phyloP scores from a whole-genome alignment of 805 yeast genomes.

The Ogataea corticis region DNA sequence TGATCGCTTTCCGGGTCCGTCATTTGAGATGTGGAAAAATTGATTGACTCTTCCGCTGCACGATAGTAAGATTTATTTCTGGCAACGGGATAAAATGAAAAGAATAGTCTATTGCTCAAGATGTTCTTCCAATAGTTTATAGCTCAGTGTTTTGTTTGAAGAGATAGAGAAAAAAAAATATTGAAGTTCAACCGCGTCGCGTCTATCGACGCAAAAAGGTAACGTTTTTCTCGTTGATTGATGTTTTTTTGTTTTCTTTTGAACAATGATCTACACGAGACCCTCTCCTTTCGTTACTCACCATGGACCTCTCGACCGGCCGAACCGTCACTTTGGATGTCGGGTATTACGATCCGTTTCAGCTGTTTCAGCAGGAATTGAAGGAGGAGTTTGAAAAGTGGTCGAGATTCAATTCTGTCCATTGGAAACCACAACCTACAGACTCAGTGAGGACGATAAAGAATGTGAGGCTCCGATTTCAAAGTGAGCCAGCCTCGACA shows the following conservation, averaged over 20 bases:
- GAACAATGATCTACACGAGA: too few relatives aligned
- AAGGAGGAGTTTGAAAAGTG: conserved; percentile 43
- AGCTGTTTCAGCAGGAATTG: conserved; percentile 47
- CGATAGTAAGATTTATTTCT: not conserved
- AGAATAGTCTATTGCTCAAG: too few relatives aligned
- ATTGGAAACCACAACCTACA: conserved; percentile 57
- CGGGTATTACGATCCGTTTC: conserved; percentile 78
- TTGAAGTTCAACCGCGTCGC: conserved; percentile 2
- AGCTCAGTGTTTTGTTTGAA: not conserved
- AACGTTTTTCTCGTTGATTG: not conserved
- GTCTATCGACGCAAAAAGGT: not conserved
- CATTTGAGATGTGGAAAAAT: not conserved
- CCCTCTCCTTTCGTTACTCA: too few relatives aligned
- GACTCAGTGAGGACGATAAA: conserved; percentile 67
- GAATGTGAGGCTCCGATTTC: conserved; percentile 50
- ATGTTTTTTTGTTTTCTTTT: not conserved
- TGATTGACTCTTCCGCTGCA: not conserved
- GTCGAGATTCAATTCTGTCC: conserved; percentile 63
- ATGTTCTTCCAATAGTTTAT: not conserved
- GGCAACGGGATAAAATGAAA: too few relatives aligned
- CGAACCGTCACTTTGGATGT: conserved; percentile 32
- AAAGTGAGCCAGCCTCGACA: conserved; percentile 55
- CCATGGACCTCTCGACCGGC: not conserved
- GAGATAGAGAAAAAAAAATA: not conserved
- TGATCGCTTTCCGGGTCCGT: not conserved